phyloP scores from a whole-genome alignment of 257 asterid genomes.

The Solanum okadae region DNA sequence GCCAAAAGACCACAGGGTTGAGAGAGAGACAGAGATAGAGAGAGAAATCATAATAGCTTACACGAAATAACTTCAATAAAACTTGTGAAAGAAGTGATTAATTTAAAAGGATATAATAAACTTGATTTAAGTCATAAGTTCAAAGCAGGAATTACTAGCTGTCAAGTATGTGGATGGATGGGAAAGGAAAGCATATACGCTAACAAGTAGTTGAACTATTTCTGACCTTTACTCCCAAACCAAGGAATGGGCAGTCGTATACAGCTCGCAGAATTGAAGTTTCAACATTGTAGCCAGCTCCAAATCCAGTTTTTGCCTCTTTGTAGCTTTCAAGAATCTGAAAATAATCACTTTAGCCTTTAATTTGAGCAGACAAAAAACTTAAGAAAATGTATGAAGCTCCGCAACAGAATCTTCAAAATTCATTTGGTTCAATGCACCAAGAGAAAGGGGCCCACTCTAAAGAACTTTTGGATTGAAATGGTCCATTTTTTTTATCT shows the following conservation, averaged over 20 bases:
- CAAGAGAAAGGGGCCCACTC: background rate
- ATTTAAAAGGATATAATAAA: background rate
- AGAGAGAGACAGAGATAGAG: background rate
- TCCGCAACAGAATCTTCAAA: background rate
- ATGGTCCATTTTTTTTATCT: background rate
- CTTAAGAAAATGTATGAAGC: background rate
- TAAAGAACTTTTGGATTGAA: background rate
- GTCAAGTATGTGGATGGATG: background rate
- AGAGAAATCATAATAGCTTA: background rate
- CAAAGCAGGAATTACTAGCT: background rate
- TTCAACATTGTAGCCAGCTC: constrained; percentile 61
- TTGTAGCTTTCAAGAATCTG: constrained; percentile 56
- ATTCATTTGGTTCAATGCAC: background rate
- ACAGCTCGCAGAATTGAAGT: constrained; percentile 60
- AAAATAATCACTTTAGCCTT: constrained; percentile 17
- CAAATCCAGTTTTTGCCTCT: constrained; percentile 83
- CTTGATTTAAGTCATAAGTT: background rate
- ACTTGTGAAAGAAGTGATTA: background rate
- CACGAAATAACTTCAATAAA: background rate
- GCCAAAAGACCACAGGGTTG: background rate
- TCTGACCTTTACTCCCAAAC: constrained; percentile 54
- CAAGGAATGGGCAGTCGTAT: constrained; percentile 79
- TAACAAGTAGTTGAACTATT: background rate
- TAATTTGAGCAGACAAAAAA: background rate
- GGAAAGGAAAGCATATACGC: background rate